Base-by-base conservation (phyloP, 768 basidiomycete genomes). In the Termitomyces sp. region DNA sequence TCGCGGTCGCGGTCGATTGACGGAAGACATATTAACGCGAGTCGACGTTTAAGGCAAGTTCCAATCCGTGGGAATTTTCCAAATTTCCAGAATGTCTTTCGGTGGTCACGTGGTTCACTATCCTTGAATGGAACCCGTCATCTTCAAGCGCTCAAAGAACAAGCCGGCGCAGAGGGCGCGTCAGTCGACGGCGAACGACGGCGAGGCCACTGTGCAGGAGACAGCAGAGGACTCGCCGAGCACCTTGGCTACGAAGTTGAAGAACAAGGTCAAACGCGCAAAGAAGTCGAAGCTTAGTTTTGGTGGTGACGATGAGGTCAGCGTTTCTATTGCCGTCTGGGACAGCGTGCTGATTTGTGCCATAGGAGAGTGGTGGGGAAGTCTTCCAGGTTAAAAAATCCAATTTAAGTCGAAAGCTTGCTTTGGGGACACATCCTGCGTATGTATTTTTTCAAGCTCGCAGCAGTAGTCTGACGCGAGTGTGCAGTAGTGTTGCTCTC, bases 341-440 rank as follows among this genome's bases (percentile, higher is more conserved):
- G 58, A 56, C 16, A 7, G 42, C 28, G 64, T 68, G 60, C 73
- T 74, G 63, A 77, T 70, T 40, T 45, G 46, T 58, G 43, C 38
- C 48, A 56, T 53, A 90, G 85, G 80, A 80, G 64, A 79, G 75
- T 12, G 80, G 78, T 40, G 83, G 78, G 8, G 86, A 90, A 58
- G 75, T 79, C 0, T 92, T 94, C 68, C 78, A 88, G 74, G 74
- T 93, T 18, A 93, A 92, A 69, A 94, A 91, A 72, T 91, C 89
- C 2, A 86, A 70, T 54, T 74, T 93, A 45, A 92, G 90, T 65
- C 75, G 76, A 60, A 89, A 87, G 63, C 66, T 90, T 60, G 66
- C 81, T 2, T 70, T 88, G 43, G 81, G 82, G 14, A 79, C 75
- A 48, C 80, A 80, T 68, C 76, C 84, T 53, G 73, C 81, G 82